These are phyloP conservation scores for Magnusiomyces fungicola DNA, from an alignment of 1,139 yeast genomes.

Conservation along the genomic window DNA sequence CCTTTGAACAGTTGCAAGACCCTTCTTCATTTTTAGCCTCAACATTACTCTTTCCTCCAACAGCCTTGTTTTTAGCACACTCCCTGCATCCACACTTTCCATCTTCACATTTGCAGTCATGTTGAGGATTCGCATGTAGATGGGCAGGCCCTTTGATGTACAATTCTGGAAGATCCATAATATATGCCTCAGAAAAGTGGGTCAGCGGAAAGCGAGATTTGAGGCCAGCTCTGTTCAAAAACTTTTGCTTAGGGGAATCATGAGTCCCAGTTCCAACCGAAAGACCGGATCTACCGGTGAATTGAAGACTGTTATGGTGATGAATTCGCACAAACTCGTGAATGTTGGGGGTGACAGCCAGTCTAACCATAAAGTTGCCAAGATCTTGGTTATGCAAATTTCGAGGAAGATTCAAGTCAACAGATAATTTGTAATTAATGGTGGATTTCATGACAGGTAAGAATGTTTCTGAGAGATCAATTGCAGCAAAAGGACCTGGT, in stretches of 20 bases:
- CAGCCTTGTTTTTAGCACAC: too few species aligned
- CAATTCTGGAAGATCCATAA: constrained; percentile 2
- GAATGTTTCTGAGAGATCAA: constrained; percentile 15
- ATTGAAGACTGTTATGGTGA: too few species aligned
- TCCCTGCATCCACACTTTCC: too few species aligned
- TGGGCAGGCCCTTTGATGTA: not conserved
- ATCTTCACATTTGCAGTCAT: not conserved
- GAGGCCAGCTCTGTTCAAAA: not conserved
- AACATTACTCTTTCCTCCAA: too few species aligned
- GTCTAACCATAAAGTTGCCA: constrained; percentile 31
- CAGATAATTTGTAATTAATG: constrained; percentile 25
- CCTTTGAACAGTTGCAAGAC: not conserved
- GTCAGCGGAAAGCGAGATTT: constrained; percentile 3
- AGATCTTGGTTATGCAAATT: constrained; percentile 24
- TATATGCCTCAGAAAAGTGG: constrained; percentile 4
- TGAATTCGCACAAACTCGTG: constrained; percentile 4
- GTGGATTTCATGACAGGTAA: constrained; percentile 12
- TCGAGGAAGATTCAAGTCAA: constrained; percentile 29
- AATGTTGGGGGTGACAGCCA: constrained; percentile 4
- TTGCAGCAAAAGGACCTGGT: constrained; percentile 9
- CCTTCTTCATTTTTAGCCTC: too few species aligned
- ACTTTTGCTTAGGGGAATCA: not conserved
- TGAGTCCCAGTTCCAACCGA: not conserved
- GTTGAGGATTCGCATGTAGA: not conserved
- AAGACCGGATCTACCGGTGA: too few species aligned